Evolutionary conservation across 2,329 filamentous ascomycete species (phyloP).

Genomic region (Delphinella strobiligena): DNA sequence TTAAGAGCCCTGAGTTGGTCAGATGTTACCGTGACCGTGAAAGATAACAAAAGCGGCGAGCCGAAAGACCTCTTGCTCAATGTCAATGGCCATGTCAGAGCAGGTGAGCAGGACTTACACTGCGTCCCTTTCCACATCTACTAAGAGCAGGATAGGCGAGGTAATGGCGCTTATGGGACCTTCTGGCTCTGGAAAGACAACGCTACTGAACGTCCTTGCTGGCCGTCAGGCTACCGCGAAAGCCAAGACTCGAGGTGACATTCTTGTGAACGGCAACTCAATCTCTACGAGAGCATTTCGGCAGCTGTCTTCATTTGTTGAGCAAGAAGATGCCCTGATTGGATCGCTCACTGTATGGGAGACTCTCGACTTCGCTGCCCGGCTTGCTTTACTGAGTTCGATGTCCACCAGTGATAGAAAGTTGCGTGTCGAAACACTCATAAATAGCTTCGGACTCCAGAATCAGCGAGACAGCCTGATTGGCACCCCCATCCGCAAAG

Average conservation of each 20-base stretch:
- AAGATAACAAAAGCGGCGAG: constrained; percentile 50
- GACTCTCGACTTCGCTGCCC: constrained; percentile 63
- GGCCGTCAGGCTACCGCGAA: constrained; percentile 41
- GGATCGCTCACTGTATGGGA: constrained; percentile 67
- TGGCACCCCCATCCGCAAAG: constrained; percentile 68
- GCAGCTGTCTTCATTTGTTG: constrained; percentile 51
- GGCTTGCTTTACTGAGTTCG: constrained; percentile 42
- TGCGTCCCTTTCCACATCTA: too few species aligned
- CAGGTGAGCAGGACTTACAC: constrained; percentile 1
- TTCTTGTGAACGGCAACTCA: constrained; percentile 48
- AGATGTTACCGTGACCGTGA: constrained; percentile 53
- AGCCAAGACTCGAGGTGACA: constrained; percentile 36
- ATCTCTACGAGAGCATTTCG: constrained; percentile 42
- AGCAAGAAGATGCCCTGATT: constrained; percentile 74
- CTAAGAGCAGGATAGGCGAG: constrained; percentile 35
- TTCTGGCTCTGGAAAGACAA: constrained; percentile 60
- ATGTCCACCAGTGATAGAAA: constrained; percentile 43
- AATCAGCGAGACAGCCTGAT: constrained; percentile 57
- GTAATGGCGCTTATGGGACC: constrained; percentile 72
- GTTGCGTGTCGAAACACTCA: constrained; percentile 48
- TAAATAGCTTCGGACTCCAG: constrained; percentile 58
- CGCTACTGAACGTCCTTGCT: constrained; percentile 65
- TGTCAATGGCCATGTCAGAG: constrained; percentile 42
- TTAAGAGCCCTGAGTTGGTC: constrained; percentile 55
- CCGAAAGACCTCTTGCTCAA: constrained; percentile 47